Conservation (phyloP, 2,329 filamentous ascomycete species). For the Xylaria sp. region DNA sequence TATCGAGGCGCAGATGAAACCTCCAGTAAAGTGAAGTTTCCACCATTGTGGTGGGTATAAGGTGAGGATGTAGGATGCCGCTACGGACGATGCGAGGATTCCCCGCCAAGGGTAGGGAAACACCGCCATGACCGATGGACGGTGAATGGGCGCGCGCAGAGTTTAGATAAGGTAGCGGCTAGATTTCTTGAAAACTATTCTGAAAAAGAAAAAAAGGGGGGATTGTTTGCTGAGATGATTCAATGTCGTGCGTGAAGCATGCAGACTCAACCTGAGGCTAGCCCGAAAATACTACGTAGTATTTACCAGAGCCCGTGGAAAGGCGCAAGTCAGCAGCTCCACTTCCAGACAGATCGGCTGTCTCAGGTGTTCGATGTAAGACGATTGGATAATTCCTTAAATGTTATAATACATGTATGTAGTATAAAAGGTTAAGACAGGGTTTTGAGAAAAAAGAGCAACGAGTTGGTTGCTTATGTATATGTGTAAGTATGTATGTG, state of each 20-base stretch:
- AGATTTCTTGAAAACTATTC: background rate
- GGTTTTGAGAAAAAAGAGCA: background rate
- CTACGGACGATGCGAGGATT: slow-evolving; percentile 46
- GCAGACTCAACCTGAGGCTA: background rate
- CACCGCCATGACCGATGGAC: slow-evolving; percentile 36
- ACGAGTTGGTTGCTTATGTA: background rate
- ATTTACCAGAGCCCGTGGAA: background rate
- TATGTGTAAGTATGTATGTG: background rate
- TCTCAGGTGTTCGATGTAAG: slow-evolving; percentile 1
- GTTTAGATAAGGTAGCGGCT: background rate
- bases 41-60: slow-evolving; percentile 48
- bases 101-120: slow-evolving; percentile 45
- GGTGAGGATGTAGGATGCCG: slow-evolving; percentile 48
- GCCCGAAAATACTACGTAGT: no score
- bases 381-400: no score
- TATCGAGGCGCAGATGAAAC: slow-evolving; percentile 52
- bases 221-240: background rate
- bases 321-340: background rate
- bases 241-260: background rate
- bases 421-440: background rate
- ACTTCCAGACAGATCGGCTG: background rate
- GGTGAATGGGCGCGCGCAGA: background rate
- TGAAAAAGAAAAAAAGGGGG: background rate
- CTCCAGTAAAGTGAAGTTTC: slow-evolving; percentile 46
- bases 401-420: no score